Evolutionary conservation across 768 basidiomycete species (phyloP), one percentile per base, ranked within the genome.

Genomic region (Mrakia frigida): DNA sequence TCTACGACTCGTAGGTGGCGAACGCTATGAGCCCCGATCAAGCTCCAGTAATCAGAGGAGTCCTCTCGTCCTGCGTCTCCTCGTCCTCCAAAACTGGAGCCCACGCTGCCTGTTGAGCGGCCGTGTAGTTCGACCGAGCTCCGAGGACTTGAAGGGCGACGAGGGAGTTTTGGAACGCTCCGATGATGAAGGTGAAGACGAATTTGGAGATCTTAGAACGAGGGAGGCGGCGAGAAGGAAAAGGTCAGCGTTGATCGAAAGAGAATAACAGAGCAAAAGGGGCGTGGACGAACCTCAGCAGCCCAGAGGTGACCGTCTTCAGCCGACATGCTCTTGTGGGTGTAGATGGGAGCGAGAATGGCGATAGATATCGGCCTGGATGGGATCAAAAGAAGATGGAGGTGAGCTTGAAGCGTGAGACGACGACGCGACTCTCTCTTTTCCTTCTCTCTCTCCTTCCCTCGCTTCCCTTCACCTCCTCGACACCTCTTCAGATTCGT

Each of bases 341-440:
- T 70, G 73, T 78, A 78, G 28, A 78, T 69, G 14, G 77, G 77
- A 4, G 77, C 77, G 43, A 78, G 60, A 73, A 78, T 78, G 2
- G 77, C 77, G 16, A 78, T 60, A 21, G 72, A 70, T 46, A 74
- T 68, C 25, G 77, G 77, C 77, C 77, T 78, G 76, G 31, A 43
- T 3, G 67, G 18, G 13, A 5, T 5, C 6, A n/a, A 23, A 23
- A n/a, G 37, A 25, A 68, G 65, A 37, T 0, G 18, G 21, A 21
- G 2, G 25, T 25, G 25, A 25, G 37, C 23, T 39, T 39, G 6
- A 6, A 16, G 43, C 39, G 14, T 39, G 5, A 7, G 31, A 35
- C 6, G 33, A 37, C 10, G 61, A 33, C 33, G 59, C 59, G 59
- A 7, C n/a, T 35, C 3, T 33, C 61, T 33, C 33, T 33, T 13